Evolutionary conservation across 331 rosid species (phyloP).

Genomic region (Malus hybrid): DNA sequence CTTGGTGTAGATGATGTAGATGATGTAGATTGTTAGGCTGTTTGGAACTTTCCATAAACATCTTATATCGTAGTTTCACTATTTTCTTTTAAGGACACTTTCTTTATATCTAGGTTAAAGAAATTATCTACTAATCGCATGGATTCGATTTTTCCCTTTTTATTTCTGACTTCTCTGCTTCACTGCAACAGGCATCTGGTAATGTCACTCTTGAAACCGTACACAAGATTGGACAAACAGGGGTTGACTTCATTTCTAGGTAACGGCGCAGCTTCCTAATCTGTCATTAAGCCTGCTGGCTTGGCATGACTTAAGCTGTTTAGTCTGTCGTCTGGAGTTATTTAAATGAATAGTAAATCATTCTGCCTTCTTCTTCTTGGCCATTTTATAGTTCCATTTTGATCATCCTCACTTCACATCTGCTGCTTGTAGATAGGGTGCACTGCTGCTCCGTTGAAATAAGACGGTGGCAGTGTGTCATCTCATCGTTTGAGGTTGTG

Average conservation of each 20-base stretch:
- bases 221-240: slow-evolving; percentile 71
- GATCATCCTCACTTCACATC: background rate
- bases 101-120: background rate
- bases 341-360: background rate
- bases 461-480: background rate
- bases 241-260: slow-evolving; percentile 93
- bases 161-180: slow-evolving; percentile 6
- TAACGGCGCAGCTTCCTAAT: slow-evolving; percentile 23
- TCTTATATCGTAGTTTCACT: background rate
- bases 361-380: background rate
- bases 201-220: slow-evolving; percentile 75
- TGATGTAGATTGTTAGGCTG: background rate
- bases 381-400: background rate
- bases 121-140: background rate
- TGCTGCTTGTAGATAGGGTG: background rate
- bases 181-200: slow-evolving; percentile 69
- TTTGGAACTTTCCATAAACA: background rate
- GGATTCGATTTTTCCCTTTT: background rate
- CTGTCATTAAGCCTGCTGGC: background rate
- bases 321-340: background rate
- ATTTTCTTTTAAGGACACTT: background rate
- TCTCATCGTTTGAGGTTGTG: background rate
- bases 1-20: background rate
- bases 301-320: background rate
- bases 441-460: background rate